phyloP scores from a whole-genome alignment of 2,329 filamentous ascomycete species.

The Aspergillaceae sp. region DNA sequence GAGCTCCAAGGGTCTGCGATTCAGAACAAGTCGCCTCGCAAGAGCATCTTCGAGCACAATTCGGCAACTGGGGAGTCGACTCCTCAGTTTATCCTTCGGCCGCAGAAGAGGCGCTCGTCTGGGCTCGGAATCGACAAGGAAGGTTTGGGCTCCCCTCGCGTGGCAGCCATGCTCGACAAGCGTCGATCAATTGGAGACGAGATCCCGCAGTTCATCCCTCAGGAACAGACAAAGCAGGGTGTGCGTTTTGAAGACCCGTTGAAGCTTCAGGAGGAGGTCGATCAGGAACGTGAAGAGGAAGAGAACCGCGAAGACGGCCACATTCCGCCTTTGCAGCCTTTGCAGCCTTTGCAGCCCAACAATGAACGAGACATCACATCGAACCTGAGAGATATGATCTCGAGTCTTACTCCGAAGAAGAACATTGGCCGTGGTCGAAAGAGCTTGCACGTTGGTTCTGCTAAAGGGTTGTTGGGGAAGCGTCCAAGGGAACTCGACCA shows the following conservation, averaged over 20 bases:
- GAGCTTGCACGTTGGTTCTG: conserved; percentile 67
- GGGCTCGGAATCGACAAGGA: conserved; percentile 61
- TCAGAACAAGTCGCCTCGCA: conserved; percentile 27
- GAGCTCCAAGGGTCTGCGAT: conserved; percentile 32
- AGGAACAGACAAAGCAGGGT: conserved; percentile 33
- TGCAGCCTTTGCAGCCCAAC: conserved; percentile 31
- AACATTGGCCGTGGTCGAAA: conserved; percentile 59
- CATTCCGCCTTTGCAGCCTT: conserved; percentile 15
- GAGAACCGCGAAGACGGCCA: conserved; percentile 53
- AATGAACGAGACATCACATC: conserved; percentile 54
- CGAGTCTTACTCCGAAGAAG: conserved; percentile 68
- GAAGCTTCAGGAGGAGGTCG: conserved; percentile 54
- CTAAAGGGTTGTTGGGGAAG: conserved; percentile 65
- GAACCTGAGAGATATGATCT: conserved; percentile 68
- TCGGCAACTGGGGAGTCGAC: conserved; percentile 49
- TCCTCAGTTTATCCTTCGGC: conserved; percentile 56
- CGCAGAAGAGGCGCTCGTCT: conserved; percentile 52
- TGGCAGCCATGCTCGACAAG: conserved; percentile 62
- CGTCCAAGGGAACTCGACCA: conserved; percentile 62
- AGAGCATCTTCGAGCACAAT: conserved; percentile 48
- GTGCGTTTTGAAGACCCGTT: conserved; percentile 61
- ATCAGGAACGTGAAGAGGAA: conserved; percentile 54
- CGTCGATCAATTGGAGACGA: conserved; percentile 63
- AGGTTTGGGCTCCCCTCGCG: conserved; percentile 66
- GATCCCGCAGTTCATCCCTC: conserved; percentile 54